Evolutionary conservation across 106 monocot species (phyloP), one percentile per base, ranked within the genome.

Genomic region (Gastrodia elata): DNA sequence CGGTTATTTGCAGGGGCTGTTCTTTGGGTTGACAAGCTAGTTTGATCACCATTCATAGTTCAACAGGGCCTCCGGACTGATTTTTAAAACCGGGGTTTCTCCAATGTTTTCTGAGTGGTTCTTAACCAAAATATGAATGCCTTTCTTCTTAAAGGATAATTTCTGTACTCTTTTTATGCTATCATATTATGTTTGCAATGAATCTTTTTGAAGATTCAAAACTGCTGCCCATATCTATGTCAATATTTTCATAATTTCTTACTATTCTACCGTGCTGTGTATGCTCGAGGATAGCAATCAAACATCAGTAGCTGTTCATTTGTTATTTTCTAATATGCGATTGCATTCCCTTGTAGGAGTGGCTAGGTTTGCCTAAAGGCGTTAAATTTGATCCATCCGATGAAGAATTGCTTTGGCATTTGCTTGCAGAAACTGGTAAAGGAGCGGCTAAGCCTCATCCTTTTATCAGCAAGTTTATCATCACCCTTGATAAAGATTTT

Each of bases 311-410:
- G 64, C 34, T 30, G 64, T 33, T 64, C 64, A 0, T 64, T 25
- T 58, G 2, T 58, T 25, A 13, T 14, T 64, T 64, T 32, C 0
- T 34, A 14, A 15, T 64, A 2, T 34, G n/a, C 7, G 36, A 20
- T 64, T 77, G 32, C 13, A 15, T 59, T 73, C 67, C 4, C 68
- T 58, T 78, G 52, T 77, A 88, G 78, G 76, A 83, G 44, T 93
- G 89, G 90, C 90, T 83, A 26, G 90, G 90, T 5, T 79, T 97
- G 59, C 97, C 97, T 69, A 90, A 83, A 83, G 97, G 97, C 16
- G 84, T 92, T 20, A 88, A 86, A 79, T 97, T 97, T 77, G 86
- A 97, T 84, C 97, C 97, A 61, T 83, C 84, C 46, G 97, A 97
- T 81, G 83, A 77, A 71, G 93, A 97, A 27, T 69, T 97, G 32